Percentiles rank a stretch among this genome's conserved stretches.
phyloP scores from a whole-genome alignment of 148 eudicot genomes.

The Rhododendron ovatum region DNA sequence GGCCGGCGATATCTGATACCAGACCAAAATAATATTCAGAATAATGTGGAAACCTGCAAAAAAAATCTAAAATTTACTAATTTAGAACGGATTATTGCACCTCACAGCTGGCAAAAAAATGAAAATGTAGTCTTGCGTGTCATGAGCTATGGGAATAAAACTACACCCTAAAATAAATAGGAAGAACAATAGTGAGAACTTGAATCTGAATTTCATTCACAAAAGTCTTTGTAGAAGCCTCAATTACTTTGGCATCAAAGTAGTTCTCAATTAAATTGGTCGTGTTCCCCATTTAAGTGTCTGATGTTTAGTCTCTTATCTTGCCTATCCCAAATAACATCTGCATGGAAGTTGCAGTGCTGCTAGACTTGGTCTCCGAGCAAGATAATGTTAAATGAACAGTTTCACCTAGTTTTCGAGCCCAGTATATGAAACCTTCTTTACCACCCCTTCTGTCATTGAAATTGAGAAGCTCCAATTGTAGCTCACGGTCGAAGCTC shows the following conservation, averaged over 20 bases:
- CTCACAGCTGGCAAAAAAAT: background rate
- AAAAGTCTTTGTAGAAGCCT: background rate
- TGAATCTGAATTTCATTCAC: background rate
- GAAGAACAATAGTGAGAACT: background rate
- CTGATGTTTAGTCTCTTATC: background rate
- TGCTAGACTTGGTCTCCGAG: background rate
- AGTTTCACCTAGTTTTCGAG: background rate
- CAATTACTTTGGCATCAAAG: background rate
- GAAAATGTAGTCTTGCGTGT: background rate
- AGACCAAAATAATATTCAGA: slow-evolving; percentile 45
- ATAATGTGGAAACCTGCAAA: slow-evolving; percentile 35
- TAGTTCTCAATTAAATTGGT: background rate
- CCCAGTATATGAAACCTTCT: background rate
- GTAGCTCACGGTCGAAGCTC: background rate
- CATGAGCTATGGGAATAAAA: background rate
- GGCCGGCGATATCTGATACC: slow-evolving; percentile 38
- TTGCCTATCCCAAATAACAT: background rate
- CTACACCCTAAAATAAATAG: background rate
- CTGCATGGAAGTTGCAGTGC: background rate
- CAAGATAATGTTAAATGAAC: background rate
- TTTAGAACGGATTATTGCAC: background rate
- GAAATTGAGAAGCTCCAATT: background rate
- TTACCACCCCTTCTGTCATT: background rate
- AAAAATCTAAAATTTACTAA: slow-evolving; percentile 13
- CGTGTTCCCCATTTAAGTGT: background rate